Conservation (phyloP, 345 rosid genomes). For the Citrus maxima region DNA sequence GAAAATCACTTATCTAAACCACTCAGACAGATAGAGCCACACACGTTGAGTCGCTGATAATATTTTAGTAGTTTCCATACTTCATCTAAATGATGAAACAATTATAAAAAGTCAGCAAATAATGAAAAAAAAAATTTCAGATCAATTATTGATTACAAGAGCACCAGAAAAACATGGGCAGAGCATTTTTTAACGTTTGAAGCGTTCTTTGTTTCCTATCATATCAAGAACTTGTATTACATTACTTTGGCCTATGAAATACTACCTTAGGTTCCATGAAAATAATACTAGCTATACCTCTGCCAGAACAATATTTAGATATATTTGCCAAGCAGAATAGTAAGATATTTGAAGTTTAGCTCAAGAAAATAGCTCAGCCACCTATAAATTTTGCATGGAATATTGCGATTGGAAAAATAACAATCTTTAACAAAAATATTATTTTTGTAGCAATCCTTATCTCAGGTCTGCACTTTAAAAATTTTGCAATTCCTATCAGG, state of each 20-base stretch:
- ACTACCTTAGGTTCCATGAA: neutral
- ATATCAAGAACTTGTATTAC: neutral
- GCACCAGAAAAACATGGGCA: neutral
- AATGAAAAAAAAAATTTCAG: neutral
- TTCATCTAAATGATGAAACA: neutral
- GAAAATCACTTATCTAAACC: neutral
- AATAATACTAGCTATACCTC: neutral
- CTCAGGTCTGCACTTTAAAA: conserved; percentile 41
- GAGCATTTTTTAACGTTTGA: neutral
- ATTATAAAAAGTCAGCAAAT: neutral
- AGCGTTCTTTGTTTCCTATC: neutral
- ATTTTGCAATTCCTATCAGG: neutral
- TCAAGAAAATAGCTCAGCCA: conserved; percentile 33
- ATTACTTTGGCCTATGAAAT: neutral
- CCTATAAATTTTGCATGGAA: conserved; percentile 41
- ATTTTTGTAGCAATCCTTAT: conserved; percentile 56
- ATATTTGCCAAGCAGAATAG: neutral
- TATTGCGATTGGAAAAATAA: conserved; percentile 44
- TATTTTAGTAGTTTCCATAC: neutral
- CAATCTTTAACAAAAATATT: conserved; percentile 51
- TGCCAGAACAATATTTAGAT: neutral
- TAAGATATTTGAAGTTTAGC: neutral
- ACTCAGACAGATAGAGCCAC: neutral
- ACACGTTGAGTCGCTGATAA: neutral
- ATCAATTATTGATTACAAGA: neutral